Evolutionary conservation across 2,329 filamentous ascomycete genomes (phyloP).

Genomic region (Helminthosporium solani): DNA sequence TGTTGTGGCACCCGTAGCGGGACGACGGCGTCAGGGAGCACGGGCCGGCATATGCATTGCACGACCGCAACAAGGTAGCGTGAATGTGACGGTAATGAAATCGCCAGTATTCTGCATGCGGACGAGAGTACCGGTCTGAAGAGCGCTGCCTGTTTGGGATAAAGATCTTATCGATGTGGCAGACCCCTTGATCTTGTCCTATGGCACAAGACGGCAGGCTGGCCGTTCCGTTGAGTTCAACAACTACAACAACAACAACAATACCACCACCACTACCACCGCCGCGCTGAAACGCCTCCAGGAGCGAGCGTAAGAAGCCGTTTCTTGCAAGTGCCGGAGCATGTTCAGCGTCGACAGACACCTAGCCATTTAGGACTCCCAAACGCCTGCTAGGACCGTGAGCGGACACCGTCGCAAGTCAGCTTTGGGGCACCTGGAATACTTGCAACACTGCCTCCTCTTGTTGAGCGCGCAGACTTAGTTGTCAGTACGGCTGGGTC

Average conservation of each 20-base stretch:
- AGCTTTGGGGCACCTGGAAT: background rate
- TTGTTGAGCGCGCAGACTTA: background rate
- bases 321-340: background rate
- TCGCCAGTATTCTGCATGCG: conserved; percentile 5
- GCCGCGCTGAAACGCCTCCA: background rate
- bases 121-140: conserved; percentile 1
- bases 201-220: conserved; percentile 2
- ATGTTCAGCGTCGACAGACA: background rate
- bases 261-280: conserved; percentile 1
- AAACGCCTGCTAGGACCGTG: background rate
- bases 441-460: background rate
- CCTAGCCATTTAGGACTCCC: background rate
- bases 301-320: background rate
- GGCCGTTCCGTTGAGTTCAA: no score
- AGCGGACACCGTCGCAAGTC: background rate
- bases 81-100: conserved; percentile 10
- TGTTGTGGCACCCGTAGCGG: conserved; percentile 9
- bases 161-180: conserved; percentile 10
- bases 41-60: conserved; percentile 1
- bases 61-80: background rate
- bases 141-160: conserved; percentile 6
- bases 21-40: conserved; percentile 2
- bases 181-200: conserved; percentile 1
- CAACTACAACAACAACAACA: no score
- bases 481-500: background rate